Conservation (phyloP, 2,329 filamentous ascomycete species). For the Colletotrichum sp. region DNA sequence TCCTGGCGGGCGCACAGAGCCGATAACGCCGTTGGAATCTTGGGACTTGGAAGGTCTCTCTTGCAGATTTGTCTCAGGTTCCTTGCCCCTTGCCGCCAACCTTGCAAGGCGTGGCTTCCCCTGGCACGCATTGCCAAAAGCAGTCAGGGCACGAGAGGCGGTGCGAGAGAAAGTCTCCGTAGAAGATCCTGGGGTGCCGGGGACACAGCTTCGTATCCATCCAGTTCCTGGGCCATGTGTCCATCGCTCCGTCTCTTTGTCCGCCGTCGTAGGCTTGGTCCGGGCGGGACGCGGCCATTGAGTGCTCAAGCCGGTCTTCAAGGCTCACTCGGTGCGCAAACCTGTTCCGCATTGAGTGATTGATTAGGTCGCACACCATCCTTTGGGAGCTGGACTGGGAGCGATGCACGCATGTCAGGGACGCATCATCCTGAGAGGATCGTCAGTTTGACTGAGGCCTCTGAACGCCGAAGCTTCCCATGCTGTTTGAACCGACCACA, state of each 20-base stretch:
- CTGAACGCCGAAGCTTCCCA: neutral
- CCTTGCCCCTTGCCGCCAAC: constrained; percentile 16
- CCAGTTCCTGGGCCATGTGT: neutral
- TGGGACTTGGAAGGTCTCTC: neutral
- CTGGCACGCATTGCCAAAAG: constrained; percentile 11
- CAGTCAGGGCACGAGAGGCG: neutral
- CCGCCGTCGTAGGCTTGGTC: neutral
- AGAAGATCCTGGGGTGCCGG: constrained; percentile 3
- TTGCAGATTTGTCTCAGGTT: constrained; percentile 17
- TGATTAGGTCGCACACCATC: neutral
- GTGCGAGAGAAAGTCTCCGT: constrained; percentile 19
- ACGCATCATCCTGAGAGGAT: neutral
- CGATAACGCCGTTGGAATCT: constrained; percentile 8
- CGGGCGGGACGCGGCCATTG: neutral
- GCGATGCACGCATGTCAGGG: neutral
- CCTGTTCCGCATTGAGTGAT: constrained; percentile 1
- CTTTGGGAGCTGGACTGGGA: neutral
- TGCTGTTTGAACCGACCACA: neutral
- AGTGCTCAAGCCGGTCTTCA: neutral
- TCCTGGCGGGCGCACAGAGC: constrained; percentile 16
- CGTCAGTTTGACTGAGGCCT: neutral
- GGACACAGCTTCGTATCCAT: constrained; percentile 7
- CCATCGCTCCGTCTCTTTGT: constrained; percentile 1
- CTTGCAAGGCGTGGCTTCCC: constrained; percentile 19
- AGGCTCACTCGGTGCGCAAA: neutral